Conservation (phyloP, 371 early-diverging fungal genomes). For the Mucor circinelloides region DNA sequence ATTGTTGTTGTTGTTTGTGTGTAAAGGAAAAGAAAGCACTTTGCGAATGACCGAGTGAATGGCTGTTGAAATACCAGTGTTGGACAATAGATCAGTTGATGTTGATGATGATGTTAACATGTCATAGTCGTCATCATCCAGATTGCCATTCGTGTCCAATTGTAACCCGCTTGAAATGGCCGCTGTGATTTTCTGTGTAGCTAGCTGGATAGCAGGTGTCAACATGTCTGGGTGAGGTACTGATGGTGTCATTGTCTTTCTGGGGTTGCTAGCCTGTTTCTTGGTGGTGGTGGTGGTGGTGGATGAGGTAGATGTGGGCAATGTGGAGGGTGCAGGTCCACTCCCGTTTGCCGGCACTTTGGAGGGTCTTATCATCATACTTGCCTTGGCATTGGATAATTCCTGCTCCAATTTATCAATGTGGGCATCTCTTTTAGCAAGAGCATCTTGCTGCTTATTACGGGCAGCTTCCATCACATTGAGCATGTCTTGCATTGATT, state of each 20-base stretch:
- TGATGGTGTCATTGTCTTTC: background rate
- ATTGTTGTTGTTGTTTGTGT: background rate
- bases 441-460: conserved; percentile 10
- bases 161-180: conserved; percentile 3
- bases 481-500: conserved; percentile 9
- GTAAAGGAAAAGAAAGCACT: background rate
- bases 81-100: background rate
- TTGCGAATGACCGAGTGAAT: background rate
- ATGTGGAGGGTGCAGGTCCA: no score
- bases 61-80: background rate
- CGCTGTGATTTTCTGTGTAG: conserved; percentile 3
- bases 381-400: background rate
- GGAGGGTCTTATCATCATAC: background rate
- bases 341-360: background rate
- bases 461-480: conserved; percentile 8
- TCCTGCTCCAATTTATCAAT: conserved; percentile 21
- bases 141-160: background rate
- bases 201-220: background rate
- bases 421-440: conserved; percentile 15
- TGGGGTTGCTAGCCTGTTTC: background rate
- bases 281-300: background rate
- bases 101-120: background rate
- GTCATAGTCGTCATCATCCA: background rate
- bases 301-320: background rate
- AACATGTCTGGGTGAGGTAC: background rate